These are phyloP conservation scores for Thielaviopsis euricoi DNA, from an alignment of 2,329 filamentous ascomycete genomes.

Conservation along the genomic window DNA sequence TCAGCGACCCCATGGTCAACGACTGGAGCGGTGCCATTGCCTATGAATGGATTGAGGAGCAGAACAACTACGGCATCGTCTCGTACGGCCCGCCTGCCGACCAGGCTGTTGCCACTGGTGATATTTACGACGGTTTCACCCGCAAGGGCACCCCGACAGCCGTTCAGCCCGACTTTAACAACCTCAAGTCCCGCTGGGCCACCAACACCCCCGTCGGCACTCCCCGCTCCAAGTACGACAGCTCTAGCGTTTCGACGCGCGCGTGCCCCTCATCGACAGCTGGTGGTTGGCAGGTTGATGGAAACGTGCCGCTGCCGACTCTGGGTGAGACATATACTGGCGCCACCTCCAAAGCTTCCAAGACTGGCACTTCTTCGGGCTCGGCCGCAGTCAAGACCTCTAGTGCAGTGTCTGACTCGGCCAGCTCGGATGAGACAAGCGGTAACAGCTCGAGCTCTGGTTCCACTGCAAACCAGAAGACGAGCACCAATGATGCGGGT, in stretches of 20 bases:
- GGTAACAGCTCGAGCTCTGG: neutral
- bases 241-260: conserved; percentile 42
- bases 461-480: neutral
- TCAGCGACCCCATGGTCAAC: conserved; percentile 54
- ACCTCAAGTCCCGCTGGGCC: conserved; percentile 62
- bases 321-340: conserved; percentile 37
- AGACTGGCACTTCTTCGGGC: neutral
- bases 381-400: neutral
- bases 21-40: conserved; percentile 64
- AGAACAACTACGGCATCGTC: conserved; percentile 68
- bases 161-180: conserved; percentile 58
- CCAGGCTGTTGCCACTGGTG: conserved; percentile 28
- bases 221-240: conserved; percentile 46
- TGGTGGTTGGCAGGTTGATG: conserved; percentile 56
- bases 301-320: conserved; percentile 51
- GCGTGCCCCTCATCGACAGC: conserved; percentile 54
- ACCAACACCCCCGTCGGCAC: conserved; percentile 55
- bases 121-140: conserved; percentile 48
- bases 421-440: neutral
- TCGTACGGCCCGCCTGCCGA: conserved; percentile 50
- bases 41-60: conserved; percentile 81
- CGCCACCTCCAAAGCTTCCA: neutral
- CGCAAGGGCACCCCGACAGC: conserved; percentile 59
- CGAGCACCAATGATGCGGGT: neutral
- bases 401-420: neutral